Base-by-base conservation (phyloP, 305 asterid genomes). In the Solanum hybrid region DNA sequence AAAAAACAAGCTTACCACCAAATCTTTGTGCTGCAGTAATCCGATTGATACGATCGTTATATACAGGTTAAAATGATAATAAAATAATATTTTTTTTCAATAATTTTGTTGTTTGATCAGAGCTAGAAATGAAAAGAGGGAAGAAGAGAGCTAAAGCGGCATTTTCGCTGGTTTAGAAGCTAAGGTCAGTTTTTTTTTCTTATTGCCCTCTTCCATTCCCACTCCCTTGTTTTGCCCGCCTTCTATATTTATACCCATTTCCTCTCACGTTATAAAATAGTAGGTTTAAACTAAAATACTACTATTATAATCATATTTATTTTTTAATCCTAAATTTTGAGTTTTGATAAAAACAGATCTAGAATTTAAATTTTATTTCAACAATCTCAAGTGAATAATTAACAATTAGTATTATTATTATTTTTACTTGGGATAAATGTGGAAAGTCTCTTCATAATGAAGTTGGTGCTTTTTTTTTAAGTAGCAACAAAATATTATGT, bases 1-100 rank as follows among this genome's bases (percentile, higher is more conserved):
- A 33, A 91, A 88, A 79, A 89, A 92, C 90, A 92, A 92, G 94
- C 89, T 92, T 92, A 95, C 98, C 98, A 94, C 93, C 94, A 95
- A 94, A 93, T 91, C 92, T 24, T 67, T 89, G 51, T 86, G 92
- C 87, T 92, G 90, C 35, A 86, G 93, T 90, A 87, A 90, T 89
- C 85, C 29, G 5, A 42, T 35, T 82, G 69, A 31, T 20, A 33
- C 28, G 61, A 77, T 78, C 18, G 77, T 88, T 88, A 46, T 88
- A 31, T 24, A 78, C 87, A 78, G 29, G 0, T 51, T 31, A 42
- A 9, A 77, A 77, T 2, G 57, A 7, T 29, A 46, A 74, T 75
- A 13, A 46, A 88, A 64, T 64, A 75, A 10, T 28, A 14, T 28
- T 1, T 9, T 28, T 28, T 29, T 83, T 83, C 18, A 18, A 5